Evolutionary conservation across 352 stramenopile genomes (phyloP), one percentile per base, ranked within the genome.

Genomic region (Phytophthora ramorum): DNA sequence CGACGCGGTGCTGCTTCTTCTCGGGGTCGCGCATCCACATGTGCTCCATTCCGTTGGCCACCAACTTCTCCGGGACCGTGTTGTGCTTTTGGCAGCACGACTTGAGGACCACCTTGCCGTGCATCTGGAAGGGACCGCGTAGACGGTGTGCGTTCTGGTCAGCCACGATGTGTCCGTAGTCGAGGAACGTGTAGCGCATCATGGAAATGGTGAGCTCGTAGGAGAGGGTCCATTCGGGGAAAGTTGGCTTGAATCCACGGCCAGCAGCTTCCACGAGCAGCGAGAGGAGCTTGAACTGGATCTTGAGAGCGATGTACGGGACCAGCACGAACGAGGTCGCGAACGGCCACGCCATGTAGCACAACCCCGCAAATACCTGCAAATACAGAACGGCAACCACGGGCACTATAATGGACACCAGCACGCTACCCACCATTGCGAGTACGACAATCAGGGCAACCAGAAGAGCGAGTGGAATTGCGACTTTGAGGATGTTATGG

Each of bases 161-260:
- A 7, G 63, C 52, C 28, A 77, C 61, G 26, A 76, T 41, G 46
- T 79, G 60, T 10, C 69, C 75, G 38, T 75, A 79, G 26, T 72
- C 61, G n/a, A 69, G 61, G 8, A 77, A 79, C 34, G 45, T 54
- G 53, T 63, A 78, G 47, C 75, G 75, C 72, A 79, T 76, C 58
- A 68, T 66, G 1, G 55, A 58, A 51, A 67, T 69, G 34, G 50
- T 47, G 38, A 84, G 22, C 43, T 84, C 76, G 37, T 82, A 78
- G 30, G 57, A 12, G 20, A 85, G 51, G 13, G 73, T 77, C 76
- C 76, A 85, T 28, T 76, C 49, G 5, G 71, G 71, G 22, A 67
- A 75, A 2, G 67, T 55, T 2, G 76, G 70, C 16, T 66, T 64
- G 49, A 73, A 76, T 48, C 75, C 63, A 4, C 69, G 53, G 8